Evolutionary conservation across 148 eudicot genomes (phyloP), one percentile per base, ranked within the genome.

Genomic region (Salicornia ramosissima): DNA sequence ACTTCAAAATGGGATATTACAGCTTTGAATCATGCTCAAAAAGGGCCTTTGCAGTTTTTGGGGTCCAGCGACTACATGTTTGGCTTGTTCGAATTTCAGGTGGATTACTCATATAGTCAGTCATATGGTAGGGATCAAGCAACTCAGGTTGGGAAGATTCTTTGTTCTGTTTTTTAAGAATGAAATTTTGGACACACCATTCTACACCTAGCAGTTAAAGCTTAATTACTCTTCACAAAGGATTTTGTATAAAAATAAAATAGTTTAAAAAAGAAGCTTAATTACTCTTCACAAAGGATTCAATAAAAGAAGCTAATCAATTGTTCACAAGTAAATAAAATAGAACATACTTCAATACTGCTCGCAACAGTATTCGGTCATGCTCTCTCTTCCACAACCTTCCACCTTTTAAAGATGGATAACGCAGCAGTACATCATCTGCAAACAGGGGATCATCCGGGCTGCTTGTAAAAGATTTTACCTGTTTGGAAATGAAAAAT

Each of bases 301-400:
- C 22, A 52, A 39, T 29, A 62, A 71, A 43, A n/a, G 7, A 43
- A 42, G 34, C 53, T 26, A 31, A 5, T 5, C 59, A 7, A 36
- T 34, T 36, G 30, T 16, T 60, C 64, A 33, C 56, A 22, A 24
- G 18, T 28, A 28, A 21, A 25, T 43, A 55, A 39, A 53, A 39
- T 21, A 62, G 69, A 76, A 77, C 84, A 46, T 94, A 94, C 99
- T 86, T 94, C 53, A 87, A 66, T 46, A 90, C 89, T 28, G 97
- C 99, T 8, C 84, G 88, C 28, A 94, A 81, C 24, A 94, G 83
- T 65, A 77, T 47, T 51, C 77, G 75, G 70, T 94, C 99, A 77
- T 94, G 97, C 69, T 84, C 85, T 59, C 79, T 84, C 82, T 83
- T 90, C 99, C 99, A 94, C 63, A 83, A 31, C 76, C 86, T 87